Evolutionary conservation across 768 basidiomycete species (phyloP).

Genomic region (Steccherinum ochraceum): DNA sequence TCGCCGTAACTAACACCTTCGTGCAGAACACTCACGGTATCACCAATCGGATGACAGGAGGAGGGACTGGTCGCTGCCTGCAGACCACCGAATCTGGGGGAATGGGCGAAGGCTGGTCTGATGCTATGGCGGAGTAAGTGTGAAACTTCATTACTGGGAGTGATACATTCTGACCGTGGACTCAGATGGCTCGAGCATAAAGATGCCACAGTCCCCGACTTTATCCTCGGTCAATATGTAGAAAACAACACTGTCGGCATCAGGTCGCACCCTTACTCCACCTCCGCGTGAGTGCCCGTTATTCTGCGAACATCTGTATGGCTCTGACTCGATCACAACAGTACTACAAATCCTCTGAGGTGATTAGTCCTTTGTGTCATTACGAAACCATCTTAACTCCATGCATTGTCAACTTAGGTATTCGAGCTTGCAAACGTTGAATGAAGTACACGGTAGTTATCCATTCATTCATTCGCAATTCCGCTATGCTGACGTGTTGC

Average conservation of each 20-base stretch:
- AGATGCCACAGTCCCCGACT: conserved; percentile 29
- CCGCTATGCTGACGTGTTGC: not conserved
- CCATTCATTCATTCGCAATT: not conserved
- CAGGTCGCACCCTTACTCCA: conserved; percentile 54
- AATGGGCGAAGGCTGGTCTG: conserved; percentile 68
- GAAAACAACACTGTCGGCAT: conserved; percentile 44
- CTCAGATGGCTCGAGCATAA: conserved; percentile 33
- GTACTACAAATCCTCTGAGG: conserved; percentile 34
- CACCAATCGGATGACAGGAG: conserved; percentile 41
- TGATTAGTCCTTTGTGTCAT: not conserved
- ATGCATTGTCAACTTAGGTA: conserved; percentile 19
- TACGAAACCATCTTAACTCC: not conserved
- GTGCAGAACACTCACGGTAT: conserved; percentile 21
- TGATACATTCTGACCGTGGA: conserved; percentile 4
- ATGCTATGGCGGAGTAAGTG: conserved; percentile 26
- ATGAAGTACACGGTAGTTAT: conserved; percentile 39
- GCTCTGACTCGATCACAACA: not conserved
- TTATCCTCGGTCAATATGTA: conserved; percentile 46
- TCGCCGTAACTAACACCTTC: conserved; percentile 36
- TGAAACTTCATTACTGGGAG: not conserved
- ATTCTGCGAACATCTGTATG: conserved; percentile 20
- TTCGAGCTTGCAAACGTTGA: conserved; percentile 28
- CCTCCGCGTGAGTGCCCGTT: conserved; percentile 31
- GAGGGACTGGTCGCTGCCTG: conserved; percentile 52
- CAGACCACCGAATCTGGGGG: conserved; percentile 59